Evolutionary conservation across 768 basidiomycete species (phyloP).

Genomic region (Lentinula lateritia): DNA sequence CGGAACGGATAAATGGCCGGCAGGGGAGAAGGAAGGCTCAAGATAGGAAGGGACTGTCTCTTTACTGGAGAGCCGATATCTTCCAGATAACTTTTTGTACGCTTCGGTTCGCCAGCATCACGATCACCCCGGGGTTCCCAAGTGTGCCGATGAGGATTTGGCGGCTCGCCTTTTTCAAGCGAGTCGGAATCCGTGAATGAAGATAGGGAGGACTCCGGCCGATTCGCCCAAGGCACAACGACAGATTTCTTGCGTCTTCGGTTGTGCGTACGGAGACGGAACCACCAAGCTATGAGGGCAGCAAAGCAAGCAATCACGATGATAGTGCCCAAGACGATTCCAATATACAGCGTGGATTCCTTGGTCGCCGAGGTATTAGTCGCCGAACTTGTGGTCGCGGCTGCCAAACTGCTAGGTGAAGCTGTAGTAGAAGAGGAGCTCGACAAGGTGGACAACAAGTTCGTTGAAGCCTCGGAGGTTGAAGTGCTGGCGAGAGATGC

Average conservation of each 20-base stretch:
- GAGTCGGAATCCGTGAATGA: background rate
- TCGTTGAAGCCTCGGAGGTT: background rate
- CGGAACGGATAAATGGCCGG: constrained; percentile 7
- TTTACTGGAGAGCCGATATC: constrained; percentile 3
- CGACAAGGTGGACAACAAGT: background rate
- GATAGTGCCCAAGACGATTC: constrained; percentile 42
- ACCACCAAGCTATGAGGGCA: constrained; percentile 43
- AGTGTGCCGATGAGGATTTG: constrained; percentile 9
- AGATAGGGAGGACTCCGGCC: constrained; percentile 9
- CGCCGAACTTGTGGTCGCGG: background rate
- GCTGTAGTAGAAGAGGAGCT: background rate
- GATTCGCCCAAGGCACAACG: constrained; percentile 30
- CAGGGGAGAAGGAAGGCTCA: constrained; percentile 17
- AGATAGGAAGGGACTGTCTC: constrained; percentile 11
- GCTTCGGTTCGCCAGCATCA: constrained; percentile 37
- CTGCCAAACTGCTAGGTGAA: background rate
- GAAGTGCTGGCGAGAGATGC: background rate
- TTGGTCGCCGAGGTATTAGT: background rate
- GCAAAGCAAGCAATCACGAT: constrained; percentile 37
- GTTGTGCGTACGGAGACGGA: constrained; percentile 34
- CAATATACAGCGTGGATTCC: constrained; percentile 40
- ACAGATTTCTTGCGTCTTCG: constrained; percentile 28
- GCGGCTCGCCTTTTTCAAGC: constrained; percentile 1
- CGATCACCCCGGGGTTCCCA: constrained; percentile 35
- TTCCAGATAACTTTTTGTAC: constrained; percentile 22